These are phyloP conservation scores for Coffea canephora DNA, from an alignment of 257 asterid species.

Conservation along the genomic window DNA sequence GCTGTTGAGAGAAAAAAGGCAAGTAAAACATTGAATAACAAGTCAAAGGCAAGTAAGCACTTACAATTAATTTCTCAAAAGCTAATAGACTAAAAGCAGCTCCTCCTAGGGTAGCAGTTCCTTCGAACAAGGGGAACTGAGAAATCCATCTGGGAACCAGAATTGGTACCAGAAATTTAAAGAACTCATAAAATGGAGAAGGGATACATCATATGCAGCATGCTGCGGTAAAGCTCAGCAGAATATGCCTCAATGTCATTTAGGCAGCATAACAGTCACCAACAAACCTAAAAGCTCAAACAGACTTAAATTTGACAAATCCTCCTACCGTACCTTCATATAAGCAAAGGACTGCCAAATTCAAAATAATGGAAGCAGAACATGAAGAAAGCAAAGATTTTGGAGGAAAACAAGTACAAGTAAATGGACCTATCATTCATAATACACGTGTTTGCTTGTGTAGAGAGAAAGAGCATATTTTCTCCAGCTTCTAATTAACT, in stretches of 20 bases:
- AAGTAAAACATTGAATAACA: constrained; percentile 16
- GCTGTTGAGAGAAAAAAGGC: constrained; percentile 44
- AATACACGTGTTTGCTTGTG: too few relatives aligned
- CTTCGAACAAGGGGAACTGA: not conserved
- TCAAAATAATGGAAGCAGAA: not conserved
- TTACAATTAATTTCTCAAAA: not conserved
- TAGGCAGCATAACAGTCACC: not conserved
- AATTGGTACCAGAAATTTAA: not conserved
- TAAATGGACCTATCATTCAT: too few relatives aligned
- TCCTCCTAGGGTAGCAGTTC: not conserved
- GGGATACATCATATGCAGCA: not conserved
- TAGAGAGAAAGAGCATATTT: not conserved
- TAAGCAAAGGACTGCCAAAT: not conserved
- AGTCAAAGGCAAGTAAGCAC: constrained; percentile 7
- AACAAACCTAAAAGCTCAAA: not conserved
- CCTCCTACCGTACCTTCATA: not conserved
- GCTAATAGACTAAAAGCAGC: not conserved
- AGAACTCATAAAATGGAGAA: not conserved
- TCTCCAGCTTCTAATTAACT: too few relatives aligned
- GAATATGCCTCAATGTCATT: not conserved
- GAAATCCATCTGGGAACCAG: not conserved
- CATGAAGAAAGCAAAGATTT: too few relatives aligned
- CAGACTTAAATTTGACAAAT: not conserved
- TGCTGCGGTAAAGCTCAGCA: not conserved
- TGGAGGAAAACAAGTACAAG: not conserved